Evolutionary conservation across 768 basidiomycete species (phyloP).

Genomic region (Amanita thiersii): DNA sequence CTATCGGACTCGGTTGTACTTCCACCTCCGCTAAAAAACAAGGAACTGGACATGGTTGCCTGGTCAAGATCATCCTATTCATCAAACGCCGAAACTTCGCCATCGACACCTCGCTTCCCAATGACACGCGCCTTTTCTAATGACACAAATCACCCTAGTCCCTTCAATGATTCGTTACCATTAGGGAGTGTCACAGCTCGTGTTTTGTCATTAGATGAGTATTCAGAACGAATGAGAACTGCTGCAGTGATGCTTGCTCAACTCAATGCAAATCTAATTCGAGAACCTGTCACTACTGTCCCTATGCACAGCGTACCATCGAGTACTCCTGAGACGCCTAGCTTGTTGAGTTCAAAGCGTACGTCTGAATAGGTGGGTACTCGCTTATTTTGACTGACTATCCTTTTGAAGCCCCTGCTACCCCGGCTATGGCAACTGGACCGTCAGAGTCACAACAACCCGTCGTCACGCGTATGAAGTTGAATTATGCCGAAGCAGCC

Average conservation of each 20-base stretch:
- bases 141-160: not conserved
- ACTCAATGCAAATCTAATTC: constrained; percentile 72
- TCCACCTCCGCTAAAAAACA: constrained; percentile 79
- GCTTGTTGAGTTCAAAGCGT: constrained; percentile 15
- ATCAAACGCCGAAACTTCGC: constrained; percentile 15
- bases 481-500: constrained; percentile 78
- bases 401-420: constrained; percentile 13
- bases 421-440: constrained; percentile 9
- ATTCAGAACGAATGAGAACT: constrained; percentile 96
- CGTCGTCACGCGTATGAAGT: constrained; percentile 48
- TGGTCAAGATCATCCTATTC: constrained; percentile 63
- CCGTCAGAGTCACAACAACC: constrained; percentile 19
- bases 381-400: constrained; percentile 48
- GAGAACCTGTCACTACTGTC: constrained; percentile 35
- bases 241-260: constrained; percentile 99
- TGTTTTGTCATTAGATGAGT: constrained; percentile 83
- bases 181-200: constrained; percentile 9
- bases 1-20: constrained; percentile 80
- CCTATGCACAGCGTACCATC: constrained; percentile 9
- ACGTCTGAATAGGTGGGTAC: constrained; percentile 35
- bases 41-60: constrained; percentile 75
- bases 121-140: not conserved
- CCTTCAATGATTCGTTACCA: not conserved
- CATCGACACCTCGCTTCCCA: constrained; percentile 12
- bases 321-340: constrained; percentile 11